phyloP scores from a whole-genome alignment of 495 filamentous ascomycete species.

The Bryoglossum gracile region DNA sequence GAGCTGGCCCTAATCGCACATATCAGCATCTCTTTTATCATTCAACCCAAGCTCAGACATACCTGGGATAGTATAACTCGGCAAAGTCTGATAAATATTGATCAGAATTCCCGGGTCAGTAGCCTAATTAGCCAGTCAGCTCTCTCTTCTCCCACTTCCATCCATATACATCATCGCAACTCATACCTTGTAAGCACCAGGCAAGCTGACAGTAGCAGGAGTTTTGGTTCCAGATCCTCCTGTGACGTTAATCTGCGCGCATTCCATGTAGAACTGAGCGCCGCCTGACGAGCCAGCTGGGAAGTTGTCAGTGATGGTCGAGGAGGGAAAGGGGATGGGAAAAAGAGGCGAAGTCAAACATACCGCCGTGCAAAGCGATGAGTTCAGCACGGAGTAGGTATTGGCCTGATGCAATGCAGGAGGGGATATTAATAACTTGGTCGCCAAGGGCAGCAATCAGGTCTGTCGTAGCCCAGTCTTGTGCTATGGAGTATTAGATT shows the following conservation, averaged over 20 bases:
- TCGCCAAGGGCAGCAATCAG: slow-evolving; percentile 27
- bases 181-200: slow-evolving; percentile 40
- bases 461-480: slow-evolving; percentile 16
- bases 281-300: slow-evolving; percentile 30
- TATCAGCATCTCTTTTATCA: too few relatives aligned
- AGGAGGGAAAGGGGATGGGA: background rate
- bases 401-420: slow-evolving; percentile 37
- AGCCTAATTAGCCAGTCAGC: background rate
- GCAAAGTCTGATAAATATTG: slow-evolving; percentile 41
- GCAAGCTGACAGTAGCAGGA: slow-evolving; percentile 44
- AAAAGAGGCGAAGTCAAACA: too few relatives aligned
- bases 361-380: slow-evolving; percentile 38
- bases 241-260: slow-evolving; percentile 47
- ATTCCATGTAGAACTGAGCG: slow-evolving; percentile 43
- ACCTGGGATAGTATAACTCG: slow-evolving; percentile 20
- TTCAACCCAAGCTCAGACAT: too few relatives aligned
- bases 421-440: slow-evolving; percentile 37
- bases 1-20: too few relatives aligned
- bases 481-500: slow-evolving; percentile 3
- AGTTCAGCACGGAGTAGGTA: slow-evolving; percentile 48
- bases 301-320: background rate
- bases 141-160: background rate
- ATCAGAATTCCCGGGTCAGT: slow-evolving; percentile 43
- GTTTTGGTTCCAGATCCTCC: slow-evolving; percentile 38
- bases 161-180: too few relatives aligned